A percentile compares a stretch with the other conserved stretches of the same genome.
phyloP scores from a whole-genome alignment of 2,329 filamentous ascomycete species.

The Grosmannia clavigera region DNA sequence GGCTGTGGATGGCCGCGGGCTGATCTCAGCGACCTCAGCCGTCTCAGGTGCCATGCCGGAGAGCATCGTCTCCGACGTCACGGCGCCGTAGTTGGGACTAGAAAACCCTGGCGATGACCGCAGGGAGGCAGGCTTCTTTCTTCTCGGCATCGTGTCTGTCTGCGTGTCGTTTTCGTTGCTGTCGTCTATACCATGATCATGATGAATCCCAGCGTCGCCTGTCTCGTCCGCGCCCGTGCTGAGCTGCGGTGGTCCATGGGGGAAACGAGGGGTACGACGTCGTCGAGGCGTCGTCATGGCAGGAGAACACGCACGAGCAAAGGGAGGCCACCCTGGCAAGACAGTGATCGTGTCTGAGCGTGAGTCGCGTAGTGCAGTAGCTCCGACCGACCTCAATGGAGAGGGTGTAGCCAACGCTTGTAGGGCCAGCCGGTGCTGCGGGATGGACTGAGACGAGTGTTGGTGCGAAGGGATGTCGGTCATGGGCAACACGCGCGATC shows the following conservation, averaged over 20 bases:
- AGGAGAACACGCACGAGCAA: neutral
- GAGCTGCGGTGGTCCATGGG: conserved; percentile 4
- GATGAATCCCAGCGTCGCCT: neutral
- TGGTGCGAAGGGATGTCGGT: conserved; percentile 8
- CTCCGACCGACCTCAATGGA: neutral
- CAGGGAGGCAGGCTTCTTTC: conserved; percentile 11
- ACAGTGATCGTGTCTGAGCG: neutral
- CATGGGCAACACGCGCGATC: conserved; percentile 8
- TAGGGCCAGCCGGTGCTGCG: conserved; percentile 8
- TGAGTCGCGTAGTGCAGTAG: neutral
- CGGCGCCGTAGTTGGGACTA: conserved; percentile 22
- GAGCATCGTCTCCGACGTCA: conserved; percentile 2
- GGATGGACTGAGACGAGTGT: conserved; percentile 4
- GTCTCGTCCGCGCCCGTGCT: neutral
- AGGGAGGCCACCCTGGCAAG: neutral
- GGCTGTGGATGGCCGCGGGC: neutral
- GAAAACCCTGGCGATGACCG: conserved; percentile 20
- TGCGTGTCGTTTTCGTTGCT: neutral
- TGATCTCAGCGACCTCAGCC: neutral
- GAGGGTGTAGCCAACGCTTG: neutral
- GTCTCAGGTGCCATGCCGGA: conserved; percentile 6
- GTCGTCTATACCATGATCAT: neutral
- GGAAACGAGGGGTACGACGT: neutral
- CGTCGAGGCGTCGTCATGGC: neutral
- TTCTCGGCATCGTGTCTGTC: neutral